Evolutionary conservation across 805 yeast genomes (phyloP).

Genomic region (Yarrowia divulgata): DNA sequence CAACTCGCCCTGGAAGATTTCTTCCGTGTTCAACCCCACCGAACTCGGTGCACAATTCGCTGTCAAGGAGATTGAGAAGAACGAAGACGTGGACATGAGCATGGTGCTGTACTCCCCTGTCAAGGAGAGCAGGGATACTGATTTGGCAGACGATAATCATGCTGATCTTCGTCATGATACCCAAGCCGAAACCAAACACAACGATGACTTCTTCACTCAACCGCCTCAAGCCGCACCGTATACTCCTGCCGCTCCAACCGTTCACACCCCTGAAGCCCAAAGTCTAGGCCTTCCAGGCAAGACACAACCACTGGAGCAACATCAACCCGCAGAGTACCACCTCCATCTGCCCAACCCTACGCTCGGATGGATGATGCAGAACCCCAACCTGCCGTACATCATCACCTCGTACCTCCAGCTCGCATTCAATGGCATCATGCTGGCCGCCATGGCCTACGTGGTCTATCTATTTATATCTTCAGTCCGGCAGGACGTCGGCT

Average conservation of each 20-base stretch:
- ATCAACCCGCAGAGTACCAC: conserved; percentile 15
- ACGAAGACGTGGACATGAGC: conserved; percentile 30
- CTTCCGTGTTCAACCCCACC: conserved; percentile 32
- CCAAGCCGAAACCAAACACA: not conserved
- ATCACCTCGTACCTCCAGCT: conserved; percentile 71
- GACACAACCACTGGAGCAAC: not conserved
- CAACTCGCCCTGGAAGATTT: conserved; percentile 18
- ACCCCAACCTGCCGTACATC: conserved; percentile 57
- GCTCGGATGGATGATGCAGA: conserved; percentile 36
- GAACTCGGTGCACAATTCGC: conserved; percentile 36
- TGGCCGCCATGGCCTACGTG: conserved; percentile 58
- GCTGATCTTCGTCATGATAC: not conserved
- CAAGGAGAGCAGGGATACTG: not conserved
- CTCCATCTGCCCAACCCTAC: conserved; percentile 31
- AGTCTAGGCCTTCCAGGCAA: not conserved
- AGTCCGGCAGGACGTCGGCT: conserved; percentile 70
- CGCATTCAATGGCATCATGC: conserved; percentile 60
- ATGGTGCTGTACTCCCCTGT: conserved; percentile 27
- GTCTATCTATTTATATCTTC: conserved; percentile 58
- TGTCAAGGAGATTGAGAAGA: conserved; percentile 28
- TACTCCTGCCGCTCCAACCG: not conserved
- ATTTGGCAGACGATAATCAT: not conserved
- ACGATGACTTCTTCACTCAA: not conserved
- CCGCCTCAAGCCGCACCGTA: not conserved
- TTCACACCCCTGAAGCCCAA: not conserved